Evolutionary conservation across 1,139 yeast genomes (phyloP), one percentile per base, ranked within the genome.

Genomic region (Hyphopichia khmerensis): DNA sequence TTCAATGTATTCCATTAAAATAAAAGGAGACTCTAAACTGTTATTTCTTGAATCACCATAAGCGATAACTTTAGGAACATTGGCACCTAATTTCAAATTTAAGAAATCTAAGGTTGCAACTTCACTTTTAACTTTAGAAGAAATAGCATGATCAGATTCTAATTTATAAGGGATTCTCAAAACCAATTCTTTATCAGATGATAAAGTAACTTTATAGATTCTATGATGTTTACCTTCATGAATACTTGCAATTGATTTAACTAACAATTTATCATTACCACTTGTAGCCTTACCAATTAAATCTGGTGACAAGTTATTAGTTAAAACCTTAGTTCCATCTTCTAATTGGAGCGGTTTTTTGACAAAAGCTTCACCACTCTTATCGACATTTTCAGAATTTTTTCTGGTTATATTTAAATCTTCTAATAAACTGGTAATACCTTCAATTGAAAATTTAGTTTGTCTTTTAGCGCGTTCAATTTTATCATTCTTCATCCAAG

Each of bases 221-320:
- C 96, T 79, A 66, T 93, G 93, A 59, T 89, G 96, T 64, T 88
- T 89, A 43, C 98, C 98, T 64, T 93, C 98, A 56, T 89, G 96
- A 47, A 89, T 76, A 47, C 95, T 85, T 44, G 88, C 81, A 59
- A 93, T 81, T 39, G 90, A 82, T 57, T 81, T 83, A 55, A 89
- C 72, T 35, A 71, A 65, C 29, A 82, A 61, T 24, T 69, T 69
- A 37, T 75, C 77, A 40, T 62, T 65, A 10, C 67, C 65, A 33
- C 60, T 64, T 29, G 58, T 50, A 7, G 14, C 19, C 1, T 64
- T 59, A 3, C 84, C 84, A 36, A 80, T 49, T 15, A 70, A 51
- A 6, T 65, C 59, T 10, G 59, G 52, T 21, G 61, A 62, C 41
- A 75, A 58, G 59, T 82, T 82, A 45, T 80, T 75, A 48, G 57